Evolutionary conservation across 1,284 basidiomycete species (phyloP).

Genomic region (Fistulina hepatica): DNA sequence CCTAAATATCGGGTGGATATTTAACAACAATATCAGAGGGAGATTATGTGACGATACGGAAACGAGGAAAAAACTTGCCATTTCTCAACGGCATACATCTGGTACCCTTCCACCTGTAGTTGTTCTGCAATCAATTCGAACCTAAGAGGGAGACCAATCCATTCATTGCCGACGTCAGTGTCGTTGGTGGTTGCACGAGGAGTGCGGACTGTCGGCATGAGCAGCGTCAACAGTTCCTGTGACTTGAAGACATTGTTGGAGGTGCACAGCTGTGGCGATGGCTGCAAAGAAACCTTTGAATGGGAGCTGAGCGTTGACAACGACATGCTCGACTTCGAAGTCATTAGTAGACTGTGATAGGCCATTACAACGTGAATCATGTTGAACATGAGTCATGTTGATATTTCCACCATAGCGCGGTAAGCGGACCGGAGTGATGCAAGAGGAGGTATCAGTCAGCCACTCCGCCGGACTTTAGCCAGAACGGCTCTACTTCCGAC

Average conservation of each 20-base stretch:
- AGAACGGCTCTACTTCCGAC: constrained; percentile 3
- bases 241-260: too few relatives aligned
- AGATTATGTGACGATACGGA: constrained; percentile 5
- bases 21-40: constrained; percentile 1
- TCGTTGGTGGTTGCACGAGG: constrained; percentile 12
- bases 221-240: constrained; percentile 4
- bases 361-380: too few relatives aligned
- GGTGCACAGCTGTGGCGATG: too few relatives aligned
- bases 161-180: constrained; percentile 35
- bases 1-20: constrained; percentile 28
- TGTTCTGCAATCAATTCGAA: constrained; percentile 18
- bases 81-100: constrained; percentile 75
- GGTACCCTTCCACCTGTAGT: constrained; percentile 41
- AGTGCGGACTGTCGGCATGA: constrained; percentile 12
- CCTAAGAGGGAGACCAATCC: constrained; percentile 17
- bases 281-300: too few relatives aligned
- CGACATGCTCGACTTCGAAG: too few relatives aligned
- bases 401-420: too few relatives aligned
- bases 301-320: too few relatives aligned
- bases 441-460: constrained; percentile 14
- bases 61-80: constrained; percentile 36
- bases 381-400: too few relatives aligned
- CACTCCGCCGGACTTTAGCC: constrained; percentile 11
- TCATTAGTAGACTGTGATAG: too few relatives aligned
- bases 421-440: constrained; percentile 10